Percentiles rank a stretch among this genome's conserved stretches.
Conservation (phyloP, 2,329 filamentous ascomycete genomes). For the Fusarium succisae region DNA sequence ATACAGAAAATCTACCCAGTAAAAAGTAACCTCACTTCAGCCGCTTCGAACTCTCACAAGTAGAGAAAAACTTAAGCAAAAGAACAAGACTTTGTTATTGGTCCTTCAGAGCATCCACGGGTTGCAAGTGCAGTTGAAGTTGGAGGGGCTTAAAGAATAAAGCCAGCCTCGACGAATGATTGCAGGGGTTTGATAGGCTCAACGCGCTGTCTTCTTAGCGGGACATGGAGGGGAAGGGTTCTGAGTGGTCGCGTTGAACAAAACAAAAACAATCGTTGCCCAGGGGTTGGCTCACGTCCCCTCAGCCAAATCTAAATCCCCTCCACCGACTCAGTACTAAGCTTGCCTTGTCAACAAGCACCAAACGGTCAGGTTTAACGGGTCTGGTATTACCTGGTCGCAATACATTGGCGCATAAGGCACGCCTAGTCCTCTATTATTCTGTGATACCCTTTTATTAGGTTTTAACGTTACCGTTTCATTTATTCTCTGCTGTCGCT, state of each 20-base stretch:
- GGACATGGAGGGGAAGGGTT: conserved; percentile 35
- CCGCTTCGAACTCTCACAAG: not conserved
- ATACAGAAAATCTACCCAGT: not conserved
- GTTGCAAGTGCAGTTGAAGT: conserved; percentile 10
- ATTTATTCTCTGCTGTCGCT: conserved; percentile 12
- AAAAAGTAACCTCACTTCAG: not conserved
- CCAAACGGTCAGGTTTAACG: conserved; percentile 29
- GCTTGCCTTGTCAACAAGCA: conserved; percentile 23
- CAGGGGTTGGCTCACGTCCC: conserved; percentile 24
- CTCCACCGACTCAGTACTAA: conserved; percentile 15
- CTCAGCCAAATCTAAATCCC: conserved; percentile 29
- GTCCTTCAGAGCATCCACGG: conserved; percentile 5
- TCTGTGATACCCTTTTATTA: conserved; percentile 30
- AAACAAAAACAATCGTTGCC: conserved; percentile 49
- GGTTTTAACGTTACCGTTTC: conserved; percentile 1
- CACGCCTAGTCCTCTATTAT: not conserved
- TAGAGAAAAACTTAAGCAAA: not conserved
- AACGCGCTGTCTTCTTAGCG: conserved; percentile 39
- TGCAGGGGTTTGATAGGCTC: conserved; percentile 38
- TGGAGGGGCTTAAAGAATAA: conserved; percentile 37
- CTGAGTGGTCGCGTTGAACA: conserved; percentile 42
- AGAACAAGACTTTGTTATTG: conserved; percentile 6
- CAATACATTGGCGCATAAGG: not conserved
- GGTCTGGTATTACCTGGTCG: conserved; percentile 12
- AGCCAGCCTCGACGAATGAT: conserved; percentile 10